Evolutionary conservation across 1,139 yeast species (phyloP).

Genomic region (Sugiyamaella paludigena): DNA sequence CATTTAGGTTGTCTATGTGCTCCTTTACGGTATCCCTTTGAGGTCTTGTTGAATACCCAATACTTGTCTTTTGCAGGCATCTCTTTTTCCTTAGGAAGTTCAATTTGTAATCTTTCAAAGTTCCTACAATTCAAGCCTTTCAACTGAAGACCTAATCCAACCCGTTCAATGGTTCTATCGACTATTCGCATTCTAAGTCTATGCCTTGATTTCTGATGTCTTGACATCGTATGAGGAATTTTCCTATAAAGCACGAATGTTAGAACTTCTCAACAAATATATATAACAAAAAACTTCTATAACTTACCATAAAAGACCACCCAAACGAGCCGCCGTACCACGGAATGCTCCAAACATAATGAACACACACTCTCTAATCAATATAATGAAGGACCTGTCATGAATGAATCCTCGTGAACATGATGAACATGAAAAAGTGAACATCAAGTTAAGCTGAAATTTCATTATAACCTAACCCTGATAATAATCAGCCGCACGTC

Average conservation of each 20-base stretch:
- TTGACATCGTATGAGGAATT: constrained; percentile 73
- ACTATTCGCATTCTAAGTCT: constrained; percentile 78
- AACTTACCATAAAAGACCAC: constrained; percentile 84
- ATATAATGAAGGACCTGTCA: neutral
- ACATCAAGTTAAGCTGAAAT: too few species aligned
- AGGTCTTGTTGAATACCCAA: constrained; percentile 75
- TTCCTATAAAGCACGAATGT: constrained; percentile 48
- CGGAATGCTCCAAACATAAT: constrained; percentile 81
- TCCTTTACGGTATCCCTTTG: constrained; percentile 80
- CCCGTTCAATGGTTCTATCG: constrained; percentile 70
- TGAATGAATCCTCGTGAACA: neutral
- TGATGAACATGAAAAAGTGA: neutral
- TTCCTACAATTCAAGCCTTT: constrained; percentile 50
- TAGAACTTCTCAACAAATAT: neutral
- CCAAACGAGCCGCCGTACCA: constrained; percentile 57
- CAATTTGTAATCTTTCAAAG: constrained; percentile 51
- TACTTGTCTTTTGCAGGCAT: constrained; percentile 84
- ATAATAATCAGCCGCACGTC: too few species aligned
- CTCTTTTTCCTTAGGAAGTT: constrained; percentile 74
- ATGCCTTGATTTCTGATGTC: constrained; percentile 77
- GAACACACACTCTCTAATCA: neutral
- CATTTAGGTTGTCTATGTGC: constrained; percentile 75
- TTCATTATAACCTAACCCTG: too few species aligned
- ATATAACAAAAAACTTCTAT: neutral
- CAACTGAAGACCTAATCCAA: constrained; percentile 59